These are phyloP conservation scores for Cutaneotrichosporon daszewskae DNA, from an alignment of 1,284 basidiomycete genomes.

Conservation along the genomic window DNA sequence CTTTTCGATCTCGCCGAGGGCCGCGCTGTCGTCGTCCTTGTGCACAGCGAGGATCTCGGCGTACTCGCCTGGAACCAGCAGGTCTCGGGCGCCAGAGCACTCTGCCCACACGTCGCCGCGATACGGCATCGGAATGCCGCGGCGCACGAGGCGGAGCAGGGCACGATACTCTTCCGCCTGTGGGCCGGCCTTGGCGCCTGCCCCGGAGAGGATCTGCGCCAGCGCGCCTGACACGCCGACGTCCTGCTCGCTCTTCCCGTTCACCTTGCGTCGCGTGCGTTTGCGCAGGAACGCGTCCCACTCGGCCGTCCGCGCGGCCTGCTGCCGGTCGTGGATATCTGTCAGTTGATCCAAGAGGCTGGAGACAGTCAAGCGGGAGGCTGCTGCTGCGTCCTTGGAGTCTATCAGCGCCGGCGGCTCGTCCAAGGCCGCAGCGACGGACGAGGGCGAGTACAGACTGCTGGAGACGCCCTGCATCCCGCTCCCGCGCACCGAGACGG, in stretches of 20 bases:
- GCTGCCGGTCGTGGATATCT: conserved; percentile 77
- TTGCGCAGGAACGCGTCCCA: conserved; percentile 82
- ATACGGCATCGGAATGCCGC: conserved; percentile 82
- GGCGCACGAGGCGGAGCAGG: conserved; percentile 70
- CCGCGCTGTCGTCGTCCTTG: conserved; percentile 56
- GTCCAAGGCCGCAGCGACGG: conserved; percentile 18
- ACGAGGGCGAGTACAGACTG: conserved; percentile 3
- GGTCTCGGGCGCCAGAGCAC: conserved; percentile 84
- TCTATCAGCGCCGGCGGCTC: conserved; percentile 2
- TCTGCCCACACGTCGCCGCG: conserved; percentile 71
- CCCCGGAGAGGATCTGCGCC: conserved; percentile 47
- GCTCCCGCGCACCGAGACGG: conserved; percentile 37
- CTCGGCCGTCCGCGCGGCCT: conserved; percentile 64
- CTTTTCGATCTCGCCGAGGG: conserved; percentile 81
- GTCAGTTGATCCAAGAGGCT: conserved; percentile 72
- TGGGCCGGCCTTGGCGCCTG: conserved; percentile 59
- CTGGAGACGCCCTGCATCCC: conserved; percentile 20
- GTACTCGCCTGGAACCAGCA: conserved; percentile 87
- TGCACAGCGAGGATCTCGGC: conserved; percentile 67
- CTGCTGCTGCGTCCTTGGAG: conserved; percentile 5
- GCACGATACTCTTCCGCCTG: conserved; percentile 70
- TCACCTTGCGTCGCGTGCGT: conserved; percentile 4
- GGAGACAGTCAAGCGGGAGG: conserved; percentile 63
- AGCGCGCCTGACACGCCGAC: conserved; percentile 15
- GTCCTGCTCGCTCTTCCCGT: conserved; percentile 7